A percentile compares a stretch with the other conserved stretches of the same genome.
phyloP scores from a whole-genome alignment of 192 early-diverging fungal genomes.

The Entomortierella beljakovae region DNA sequence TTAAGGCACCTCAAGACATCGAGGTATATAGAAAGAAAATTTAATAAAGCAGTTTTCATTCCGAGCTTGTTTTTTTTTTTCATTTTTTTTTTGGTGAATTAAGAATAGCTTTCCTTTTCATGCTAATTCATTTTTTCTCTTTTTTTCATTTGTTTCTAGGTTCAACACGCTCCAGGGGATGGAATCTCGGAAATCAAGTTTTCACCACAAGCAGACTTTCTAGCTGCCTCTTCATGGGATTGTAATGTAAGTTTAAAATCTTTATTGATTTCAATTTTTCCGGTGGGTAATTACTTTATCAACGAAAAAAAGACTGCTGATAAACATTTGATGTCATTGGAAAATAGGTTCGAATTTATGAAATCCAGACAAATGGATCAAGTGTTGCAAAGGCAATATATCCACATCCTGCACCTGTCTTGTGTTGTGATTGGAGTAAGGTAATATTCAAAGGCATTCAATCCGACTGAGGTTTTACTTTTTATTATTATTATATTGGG shows the following conservation, averaged over 20 bases:
- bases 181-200: constrained; percentile 84
- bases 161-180: constrained; percentile 77
- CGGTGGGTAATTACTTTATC: neutral
- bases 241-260: constrained; percentile 68
- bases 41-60: neutral
- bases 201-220: constrained; percentile 82
- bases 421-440: constrained; percentile 89
- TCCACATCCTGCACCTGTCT: constrained; percentile 83
- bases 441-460: constrained; percentile 48
- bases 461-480: neutral
- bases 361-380: constrained; percentile 81
- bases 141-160: constrained; percentile 32
- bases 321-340: too few species aligned
- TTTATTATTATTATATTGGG: constrained; percentile 9
- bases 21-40: constrained; percentile 1
- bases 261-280: too few species aligned
- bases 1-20: constrained; percentile 3
- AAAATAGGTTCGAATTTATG: constrained; percentile 92
- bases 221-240: constrained; percentile 94
- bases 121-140: neutral
- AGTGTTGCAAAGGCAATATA: constrained; percentile 85
- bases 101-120: neutral
- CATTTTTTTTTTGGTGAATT: too few species aligned
- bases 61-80: too few species aligned
- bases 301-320: too few species aligned